Evolutionary conservation across 129 eudicot genomes (phyloP).

Genomic region (Chrysanthemum seticuspe): DNA sequence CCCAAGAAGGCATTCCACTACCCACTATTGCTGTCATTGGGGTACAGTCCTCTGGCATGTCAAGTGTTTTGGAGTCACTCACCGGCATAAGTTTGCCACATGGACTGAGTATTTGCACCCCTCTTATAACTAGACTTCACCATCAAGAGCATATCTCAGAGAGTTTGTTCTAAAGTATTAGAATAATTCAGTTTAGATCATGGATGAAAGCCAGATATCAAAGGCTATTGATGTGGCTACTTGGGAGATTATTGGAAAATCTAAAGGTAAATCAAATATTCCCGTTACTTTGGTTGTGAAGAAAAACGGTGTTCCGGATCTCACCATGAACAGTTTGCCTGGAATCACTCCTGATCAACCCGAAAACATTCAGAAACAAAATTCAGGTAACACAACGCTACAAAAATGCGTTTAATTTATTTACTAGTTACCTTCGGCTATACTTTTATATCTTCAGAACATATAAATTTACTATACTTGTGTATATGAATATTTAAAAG

Average conservation of each 20-base stretch:
- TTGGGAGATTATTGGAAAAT: not conserved
- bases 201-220: not conserved
- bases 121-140: conserved; percentile 27
- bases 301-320: conserved; percentile 6
- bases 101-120: conserved; percentile 27
- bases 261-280: conserved; percentile 1
- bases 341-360: no score
- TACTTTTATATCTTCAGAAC: no score
- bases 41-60: conserved; percentile 40
- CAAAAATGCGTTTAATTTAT: no score
- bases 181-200: not conserved
- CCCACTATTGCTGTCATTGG: conserved; percentile 44
- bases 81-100: conserved; percentile 41
- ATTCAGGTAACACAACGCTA: no score
- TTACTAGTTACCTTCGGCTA: no score
- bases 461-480: no score
- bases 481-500: no score
- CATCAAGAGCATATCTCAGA: not conserved
- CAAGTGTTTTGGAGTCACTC: conserved; percentile 36
- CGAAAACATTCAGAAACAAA: no score
- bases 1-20: conserved; percentile 33
- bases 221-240: conserved; percentile 1
- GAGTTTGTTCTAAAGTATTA: conserved; percentile 18
- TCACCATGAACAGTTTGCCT: not conserved
- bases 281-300: not conserved